Conservation (phyloP, 2,329 filamentous ascomycete genomes). For the Byssochlamys sp. region DNA sequence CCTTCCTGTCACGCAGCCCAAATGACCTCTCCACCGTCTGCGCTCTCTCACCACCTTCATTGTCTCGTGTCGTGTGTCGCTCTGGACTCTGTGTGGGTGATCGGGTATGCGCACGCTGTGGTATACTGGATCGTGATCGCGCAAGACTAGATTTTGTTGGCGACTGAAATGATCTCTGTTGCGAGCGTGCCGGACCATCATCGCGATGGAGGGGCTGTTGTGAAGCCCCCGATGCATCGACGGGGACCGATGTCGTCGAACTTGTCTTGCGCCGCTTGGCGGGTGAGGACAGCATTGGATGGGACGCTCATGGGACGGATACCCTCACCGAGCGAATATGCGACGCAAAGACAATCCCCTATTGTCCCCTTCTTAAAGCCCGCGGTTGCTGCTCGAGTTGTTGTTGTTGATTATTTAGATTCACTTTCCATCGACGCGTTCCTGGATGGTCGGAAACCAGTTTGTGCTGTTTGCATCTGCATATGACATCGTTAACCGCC, state of each 20-base stretch:
- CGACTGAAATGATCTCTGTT: constrained; percentile 54
- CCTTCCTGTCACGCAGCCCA: constrained; percentile 28
- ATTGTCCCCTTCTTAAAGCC: no score
- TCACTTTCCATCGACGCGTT: not conserved
- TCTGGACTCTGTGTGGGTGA: constrained; percentile 26
- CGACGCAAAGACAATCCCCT: not conserved
- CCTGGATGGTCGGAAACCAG: not conserved
- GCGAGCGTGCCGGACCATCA: constrained; percentile 19
- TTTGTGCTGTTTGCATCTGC: not conserved
- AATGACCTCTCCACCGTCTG: constrained; percentile 14
- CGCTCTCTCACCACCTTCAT: constrained; percentile 8
- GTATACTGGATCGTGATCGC: constrained; percentile 51
- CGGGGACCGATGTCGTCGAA: constrained; percentile 40
- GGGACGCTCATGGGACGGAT: constrained; percentile 7
- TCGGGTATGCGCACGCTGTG: constrained; percentile 38
- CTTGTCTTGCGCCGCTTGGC: constrained; percentile 57
- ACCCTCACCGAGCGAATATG: not conserved
- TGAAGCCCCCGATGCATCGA: constrained; percentile 34
- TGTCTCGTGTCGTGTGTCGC: constrained; percentile 10
- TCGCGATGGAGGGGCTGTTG: constrained; percentile 10
- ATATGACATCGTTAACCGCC: not conserved
- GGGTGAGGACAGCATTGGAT: constrained; percentile 47
- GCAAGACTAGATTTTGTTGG: constrained; percentile 57
- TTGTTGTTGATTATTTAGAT: no score
- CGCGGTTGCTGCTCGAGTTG: no score